Evolutionary conservation across 2,329 filamentous ascomycete genomes (phyloP).

Genomic region (Aspergillus sp.): DNA sequence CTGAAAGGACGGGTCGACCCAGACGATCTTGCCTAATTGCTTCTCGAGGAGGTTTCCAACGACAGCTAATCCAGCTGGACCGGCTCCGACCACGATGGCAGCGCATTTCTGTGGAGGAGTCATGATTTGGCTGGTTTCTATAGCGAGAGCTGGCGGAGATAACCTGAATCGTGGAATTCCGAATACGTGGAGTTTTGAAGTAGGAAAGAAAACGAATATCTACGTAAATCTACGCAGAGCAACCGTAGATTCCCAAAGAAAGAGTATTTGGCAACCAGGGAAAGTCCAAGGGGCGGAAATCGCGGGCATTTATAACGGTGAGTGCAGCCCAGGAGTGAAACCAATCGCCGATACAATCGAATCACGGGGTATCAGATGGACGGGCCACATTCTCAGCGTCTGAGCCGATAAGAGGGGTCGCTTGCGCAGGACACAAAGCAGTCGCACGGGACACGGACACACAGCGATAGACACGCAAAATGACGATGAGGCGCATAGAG

Average conservation of each 20-base stretch:
- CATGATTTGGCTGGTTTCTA: conserved; percentile 25
- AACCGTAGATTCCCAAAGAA: conserved; percentile 2
- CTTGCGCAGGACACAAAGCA: not conserved
- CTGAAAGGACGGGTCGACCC: conserved; percentile 63
- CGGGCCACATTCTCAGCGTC: conserved; percentile 10
- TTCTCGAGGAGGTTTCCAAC: conserved; percentile 66
- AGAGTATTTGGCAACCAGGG: conserved; percentile 1
- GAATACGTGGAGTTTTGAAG: not conserved
- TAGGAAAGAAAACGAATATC: conserved; percentile 5
- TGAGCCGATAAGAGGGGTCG: conserved; percentile 10
- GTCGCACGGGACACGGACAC: conserved; percentile 9
- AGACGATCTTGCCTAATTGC: conserved; percentile 57
- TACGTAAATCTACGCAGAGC: conserved; percentile 13
- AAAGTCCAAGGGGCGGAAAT: conserved; percentile 4
- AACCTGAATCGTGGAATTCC: not conserved
- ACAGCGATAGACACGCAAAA: not conserved
- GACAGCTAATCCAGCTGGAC: conserved; percentile 63
- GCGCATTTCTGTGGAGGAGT: conserved; percentile 45
- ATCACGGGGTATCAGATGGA: conserved; percentile 10
- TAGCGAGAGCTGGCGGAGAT: conserved; percentile 1
- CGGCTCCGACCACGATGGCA: conserved; percentile 63
- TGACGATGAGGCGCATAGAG: conserved; percentile 13
- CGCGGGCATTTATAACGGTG: conserved; percentile 7
- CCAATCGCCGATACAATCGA: conserved; percentile 5
- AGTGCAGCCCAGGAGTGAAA: conserved; percentile 6